Percentiles rank a stretch among this genome's conserved stretches.
These are phyloP conservation scores for Pseudozyma flocculosa DNA, from an alignment of 1,284 basidiomycete species.

Conservation along the genomic window DNA sequence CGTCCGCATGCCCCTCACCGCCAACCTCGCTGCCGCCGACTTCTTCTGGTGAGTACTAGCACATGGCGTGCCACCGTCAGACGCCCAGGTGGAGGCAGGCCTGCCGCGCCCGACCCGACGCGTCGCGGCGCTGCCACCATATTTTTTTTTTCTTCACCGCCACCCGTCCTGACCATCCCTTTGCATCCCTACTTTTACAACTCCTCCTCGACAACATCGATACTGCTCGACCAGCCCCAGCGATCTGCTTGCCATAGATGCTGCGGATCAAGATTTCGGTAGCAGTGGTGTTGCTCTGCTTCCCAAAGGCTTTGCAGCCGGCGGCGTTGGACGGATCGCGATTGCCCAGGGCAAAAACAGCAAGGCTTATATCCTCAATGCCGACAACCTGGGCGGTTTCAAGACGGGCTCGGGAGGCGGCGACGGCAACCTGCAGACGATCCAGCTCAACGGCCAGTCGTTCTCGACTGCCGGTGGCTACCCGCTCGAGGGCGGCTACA, in stretches of 20 bases:
- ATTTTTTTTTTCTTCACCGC: too few species aligned
- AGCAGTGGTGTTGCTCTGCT: constrained; percentile 8
- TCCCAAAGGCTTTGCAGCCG: constrained; percentile 8
- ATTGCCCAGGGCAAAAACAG: constrained; percentile 15
- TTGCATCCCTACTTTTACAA: too few species aligned
- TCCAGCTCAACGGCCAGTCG: constrained; percentile 12
- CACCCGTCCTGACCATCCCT: too few species aligned
- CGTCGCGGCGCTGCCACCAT: too few species aligned
- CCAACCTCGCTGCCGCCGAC: constrained; percentile 6
- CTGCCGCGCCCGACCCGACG: too few species aligned
- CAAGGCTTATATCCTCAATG: constrained; percentile 20
- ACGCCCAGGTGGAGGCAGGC: too few species aligned
- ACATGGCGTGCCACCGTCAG: too few species aligned
- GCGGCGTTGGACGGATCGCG: constrained; percentile 3
- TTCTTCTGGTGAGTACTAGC: constrained; percentile 5
- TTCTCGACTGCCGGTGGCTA: constrained; percentile 12
- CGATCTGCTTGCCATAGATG: constrained; percentile 2
- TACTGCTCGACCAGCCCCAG: too few species aligned
- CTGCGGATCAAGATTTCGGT: constrained; percentile 16
- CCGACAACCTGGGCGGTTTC: constrained; percentile 14
- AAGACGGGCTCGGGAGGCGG: constrained; percentile 11
- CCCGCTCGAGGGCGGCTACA: constrained; percentile 11
- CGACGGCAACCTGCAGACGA: constrained; percentile 13
- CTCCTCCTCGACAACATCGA: too few species aligned
- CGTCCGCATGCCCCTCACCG: constrained; percentile 4